These are phyloP conservation scores for Ramaria sp. DNA, from an alignment of 768 basidiomycete genomes.

Conservation along the genomic window DNA sequence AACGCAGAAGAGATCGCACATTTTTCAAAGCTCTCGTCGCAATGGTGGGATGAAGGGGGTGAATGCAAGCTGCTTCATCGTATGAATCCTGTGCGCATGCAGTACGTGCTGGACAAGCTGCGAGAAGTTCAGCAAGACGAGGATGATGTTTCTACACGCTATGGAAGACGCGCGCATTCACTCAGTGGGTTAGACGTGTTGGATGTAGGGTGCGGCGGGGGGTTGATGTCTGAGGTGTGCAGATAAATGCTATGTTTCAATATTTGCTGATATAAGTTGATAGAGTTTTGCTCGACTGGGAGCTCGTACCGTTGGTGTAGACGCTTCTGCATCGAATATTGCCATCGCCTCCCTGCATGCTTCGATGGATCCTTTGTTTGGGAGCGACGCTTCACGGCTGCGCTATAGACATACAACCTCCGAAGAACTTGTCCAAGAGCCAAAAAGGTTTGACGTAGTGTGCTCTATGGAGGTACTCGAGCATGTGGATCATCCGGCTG, in stretches of 20 bases:
- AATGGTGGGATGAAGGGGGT: constrained; percentile 94
- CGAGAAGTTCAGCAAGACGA: constrained; percentile 48
- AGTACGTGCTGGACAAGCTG: constrained; percentile 72
- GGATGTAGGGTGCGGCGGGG: constrained; percentile 95
- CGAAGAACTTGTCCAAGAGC: constrained; percentile 56
- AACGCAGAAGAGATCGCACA: constrained; percentile 78
- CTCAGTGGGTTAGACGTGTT: constrained; percentile 63
- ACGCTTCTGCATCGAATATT: constrained; percentile 84
- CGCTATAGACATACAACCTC: constrained; percentile 65
- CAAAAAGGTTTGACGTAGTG: constrained; percentile 76
- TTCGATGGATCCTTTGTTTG: constrained; percentile 56
- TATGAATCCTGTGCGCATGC: constrained; percentile 89
- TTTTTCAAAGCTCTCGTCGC: constrained; percentile 79
- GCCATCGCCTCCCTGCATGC: constrained; percentile 78
- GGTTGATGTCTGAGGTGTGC: constrained; percentile 79
- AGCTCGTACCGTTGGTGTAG: constrained; percentile 81
- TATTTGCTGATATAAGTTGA: not conserved
- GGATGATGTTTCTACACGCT: constrained; percentile 17
- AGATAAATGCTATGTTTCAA: not conserved
- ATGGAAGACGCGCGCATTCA: constrained; percentile 20
- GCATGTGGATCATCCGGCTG: constrained; percentile 87
- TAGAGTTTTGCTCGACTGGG: constrained; percentile 85
- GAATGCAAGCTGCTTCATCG: constrained; percentile 82
- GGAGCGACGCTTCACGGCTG: constrained; percentile 23
- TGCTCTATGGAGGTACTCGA: constrained; percentile 98